Evolutionary conservation across 2,329 filamentous ascomycete species (phyloP).

Genomic region (Chrysosporium keratinophilum): DNA sequence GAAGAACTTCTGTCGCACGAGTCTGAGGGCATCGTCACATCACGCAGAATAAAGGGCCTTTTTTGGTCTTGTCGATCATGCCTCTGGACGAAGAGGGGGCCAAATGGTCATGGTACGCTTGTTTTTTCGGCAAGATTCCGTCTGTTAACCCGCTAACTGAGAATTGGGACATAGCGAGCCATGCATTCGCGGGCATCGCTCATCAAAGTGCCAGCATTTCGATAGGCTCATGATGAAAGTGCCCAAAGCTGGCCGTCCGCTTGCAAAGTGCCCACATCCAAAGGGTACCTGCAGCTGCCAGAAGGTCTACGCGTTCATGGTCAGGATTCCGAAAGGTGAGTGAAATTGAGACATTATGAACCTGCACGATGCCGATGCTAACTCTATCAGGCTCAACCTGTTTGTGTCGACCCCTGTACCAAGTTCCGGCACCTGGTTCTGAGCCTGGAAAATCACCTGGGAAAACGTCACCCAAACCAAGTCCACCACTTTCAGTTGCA

Average conservation of each 20-base stretch:
- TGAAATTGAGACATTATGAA: conserved; percentile 5
- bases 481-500: background rate
- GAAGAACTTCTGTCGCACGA: background rate
- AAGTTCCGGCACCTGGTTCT: conserved; percentile 24
- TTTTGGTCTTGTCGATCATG: conserved; percentile 23
- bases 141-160: background rate
- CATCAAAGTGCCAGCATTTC: conserved; percentile 41
- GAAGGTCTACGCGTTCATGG: conserved; percentile 36
- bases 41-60: background rate
- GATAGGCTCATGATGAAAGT: conserved; percentile 43
- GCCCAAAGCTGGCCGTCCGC: conserved; percentile 39
- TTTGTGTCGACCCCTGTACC: conserved; percentile 34
- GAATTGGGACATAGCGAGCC: conserved; percentile 31
- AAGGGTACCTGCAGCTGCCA: conserved; percentile 35
- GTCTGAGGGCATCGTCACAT: no score
- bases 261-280: conserved; percentile 40
- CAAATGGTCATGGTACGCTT: conserved; percentile 38
- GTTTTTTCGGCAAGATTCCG: background rate
- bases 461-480: conserved; percentile 1
- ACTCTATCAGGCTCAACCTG: conserved; percentile 30
- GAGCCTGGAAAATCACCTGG: conserved; percentile 17
- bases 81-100: conserved; percentile 36
- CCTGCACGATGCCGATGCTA: conserved; percentile 9
- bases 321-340: conserved; percentile 37
- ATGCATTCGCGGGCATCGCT: conserved; percentile 41